Evolutionary conservation across 2,329 filamentous ascomycete genomes (phyloP).

Genomic region (Aureobasidium sp.): DNA sequence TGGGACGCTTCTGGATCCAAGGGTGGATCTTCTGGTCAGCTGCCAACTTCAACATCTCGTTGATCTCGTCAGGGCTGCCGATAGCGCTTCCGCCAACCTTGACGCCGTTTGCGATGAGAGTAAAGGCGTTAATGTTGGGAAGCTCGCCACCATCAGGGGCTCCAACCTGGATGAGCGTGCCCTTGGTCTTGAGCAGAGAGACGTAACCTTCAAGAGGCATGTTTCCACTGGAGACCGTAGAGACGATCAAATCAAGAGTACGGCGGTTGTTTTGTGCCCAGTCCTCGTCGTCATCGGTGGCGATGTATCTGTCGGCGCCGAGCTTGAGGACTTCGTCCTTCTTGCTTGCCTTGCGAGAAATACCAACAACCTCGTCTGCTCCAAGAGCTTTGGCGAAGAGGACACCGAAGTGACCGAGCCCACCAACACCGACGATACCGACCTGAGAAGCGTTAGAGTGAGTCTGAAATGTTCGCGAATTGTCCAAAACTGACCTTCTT

Average conservation of each 20-base stretch:
- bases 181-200: conserved; percentile 46
- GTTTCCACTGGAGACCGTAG: conserved; percentile 45
- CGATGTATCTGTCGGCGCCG: conserved; percentile 49
- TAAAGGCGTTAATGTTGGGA: conserved; percentile 46
- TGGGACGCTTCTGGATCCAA: conserved; percentile 51
- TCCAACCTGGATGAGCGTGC: conserved; percentile 47
- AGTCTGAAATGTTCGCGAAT: fast-evolving
- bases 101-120: conserved; percentile 46
- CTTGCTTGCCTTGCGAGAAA: conserved; percentile 52
- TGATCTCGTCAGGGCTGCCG: conserved; percentile 47
- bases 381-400: conserved; percentile 61
- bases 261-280: conserved; percentile 47
- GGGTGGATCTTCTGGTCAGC: conserved; percentile 49
- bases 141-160: conserved; percentile 37
- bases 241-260: conserved; percentile 49
- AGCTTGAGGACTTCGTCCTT: conserved; percentile 49
- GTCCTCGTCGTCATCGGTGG: conserved; percentile 45
- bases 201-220: conserved; percentile 57
- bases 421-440: conserved; percentile 62
- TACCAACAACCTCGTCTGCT: conserved; percentile 55
- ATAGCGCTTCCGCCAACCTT: conserved; percentile 38
- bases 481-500: conserved; percentile 31
- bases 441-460: conserved; percentile 33
- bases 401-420: conserved; percentile 59
- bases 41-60: conserved; percentile 52